A percentile compares a stretch with the other conserved stretches of the same genome.
These are phyloP conservation scores for Zasmidium cellare DNA, from an alignment of 2,329 filamentous ascomycete genomes.

Conservation along the genomic window DNA sequence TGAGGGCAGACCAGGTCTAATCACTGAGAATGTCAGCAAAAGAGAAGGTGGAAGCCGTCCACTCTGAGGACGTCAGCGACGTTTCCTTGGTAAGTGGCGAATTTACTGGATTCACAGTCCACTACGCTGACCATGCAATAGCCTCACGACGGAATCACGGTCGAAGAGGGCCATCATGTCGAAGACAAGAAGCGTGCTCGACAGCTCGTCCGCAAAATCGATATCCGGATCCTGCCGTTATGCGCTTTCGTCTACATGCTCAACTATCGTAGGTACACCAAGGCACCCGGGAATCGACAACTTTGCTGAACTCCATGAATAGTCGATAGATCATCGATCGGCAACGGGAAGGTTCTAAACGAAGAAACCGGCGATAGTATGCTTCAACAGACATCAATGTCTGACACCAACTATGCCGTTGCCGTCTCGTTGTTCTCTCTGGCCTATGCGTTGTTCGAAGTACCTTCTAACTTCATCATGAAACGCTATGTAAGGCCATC, in stretches of 20 bases:
- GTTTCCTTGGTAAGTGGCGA: slow-evolving; percentile 2
- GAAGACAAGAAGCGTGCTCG: slow-evolving; percentile 25
- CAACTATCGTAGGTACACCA: no score
- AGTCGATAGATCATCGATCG: no score
- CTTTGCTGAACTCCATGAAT: no score
- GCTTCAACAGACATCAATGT: slow-evolving; percentile 62
- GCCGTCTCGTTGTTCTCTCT: slow-evolving; percentile 36
- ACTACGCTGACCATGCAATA: background rate
- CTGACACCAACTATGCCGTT: slow-evolving; percentile 58
- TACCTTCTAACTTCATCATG: slow-evolving; percentile 41
- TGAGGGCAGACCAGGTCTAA: background rate
- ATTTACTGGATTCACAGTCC: background rate
- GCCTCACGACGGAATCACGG: slow-evolving; percentile 3
- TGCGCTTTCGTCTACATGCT: slow-evolving; percentile 27
- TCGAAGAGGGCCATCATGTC: slow-evolving; percentile 13
- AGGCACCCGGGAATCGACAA: no score
- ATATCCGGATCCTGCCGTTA: slow-evolving; percentile 25
- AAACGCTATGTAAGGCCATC: slow-evolving; percentile 40
- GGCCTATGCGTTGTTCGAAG: slow-evolving; percentile 35
- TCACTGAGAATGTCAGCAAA: slow-evolving; percentile 2
- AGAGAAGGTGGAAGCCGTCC: slow-evolving; percentile 12
- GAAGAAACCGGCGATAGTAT: slow-evolving; percentile 61
- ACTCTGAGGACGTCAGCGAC: slow-evolving; percentile 16
- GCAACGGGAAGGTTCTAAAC: slow-evolving; percentile 62
- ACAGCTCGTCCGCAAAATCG: slow-evolving; percentile 24